Evolutionary conservation across 768 basidiomycete genomes (phyloP).

Genomic region (Termitomyces heimii): DNA sequence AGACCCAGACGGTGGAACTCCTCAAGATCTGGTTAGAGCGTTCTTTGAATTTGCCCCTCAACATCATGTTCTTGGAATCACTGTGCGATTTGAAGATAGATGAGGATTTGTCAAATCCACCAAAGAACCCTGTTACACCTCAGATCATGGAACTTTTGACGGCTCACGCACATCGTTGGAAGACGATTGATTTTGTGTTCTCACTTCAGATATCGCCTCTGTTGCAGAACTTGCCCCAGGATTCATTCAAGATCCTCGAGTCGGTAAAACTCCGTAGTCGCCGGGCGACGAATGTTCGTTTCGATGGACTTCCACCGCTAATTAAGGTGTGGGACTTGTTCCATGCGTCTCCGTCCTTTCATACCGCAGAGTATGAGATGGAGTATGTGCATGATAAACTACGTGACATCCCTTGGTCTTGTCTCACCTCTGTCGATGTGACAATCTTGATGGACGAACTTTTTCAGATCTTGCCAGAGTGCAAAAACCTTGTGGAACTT

Average conservation of each 20-base stretch:
- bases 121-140: neutral
- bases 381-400: neutral
- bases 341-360: slow-evolving; percentile 1
- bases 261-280: neutral
- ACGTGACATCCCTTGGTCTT: slow-evolving; percentile 2
- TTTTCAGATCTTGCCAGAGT: neutral
- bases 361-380: neutral
- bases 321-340: slow-evolving; percentile 3
- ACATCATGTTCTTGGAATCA: neutral
- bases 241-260: slow-evolving; percentile 2
- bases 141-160: slow-evolving; percentile 4
- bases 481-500: slow-evolving; percentile 2
- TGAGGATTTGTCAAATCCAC: neutral
- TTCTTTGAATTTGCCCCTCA: neutral
- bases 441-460: neutral
- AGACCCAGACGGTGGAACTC: neutral
- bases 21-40: slow-evolving; percentile 2
- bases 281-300: neutral
- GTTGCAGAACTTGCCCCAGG: neutral
- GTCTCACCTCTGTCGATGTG: slow-evolving; percentile 2
- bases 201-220: neutral
- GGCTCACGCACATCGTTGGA: slow-evolving; percentile 6
- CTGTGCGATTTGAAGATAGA: neutral
- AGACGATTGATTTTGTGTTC: slow-evolving; percentile 3
- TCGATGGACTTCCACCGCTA: neutral